Conservation (phyloP, 2,329 filamentous ascomycete species). For the Fusarium anguioides region DNA sequence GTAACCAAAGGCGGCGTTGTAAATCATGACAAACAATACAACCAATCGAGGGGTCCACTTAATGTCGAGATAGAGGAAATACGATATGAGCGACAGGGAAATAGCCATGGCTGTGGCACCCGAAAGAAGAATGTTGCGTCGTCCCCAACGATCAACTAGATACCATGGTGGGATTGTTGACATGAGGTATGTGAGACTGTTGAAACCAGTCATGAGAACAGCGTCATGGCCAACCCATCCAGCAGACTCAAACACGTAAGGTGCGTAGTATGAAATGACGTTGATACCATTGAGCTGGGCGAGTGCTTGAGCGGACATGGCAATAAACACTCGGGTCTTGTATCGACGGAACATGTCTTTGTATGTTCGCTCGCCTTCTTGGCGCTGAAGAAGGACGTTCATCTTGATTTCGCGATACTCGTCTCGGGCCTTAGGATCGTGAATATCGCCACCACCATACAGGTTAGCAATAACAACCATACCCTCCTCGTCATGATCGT, state of each 20-base stretch:
- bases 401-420: conserved; percentile 99
- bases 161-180: conserved; percentile 98
- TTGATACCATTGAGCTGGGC: conserved; percentile 99
- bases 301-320: conserved; percentile 96
- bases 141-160: conserved; percentile 90
- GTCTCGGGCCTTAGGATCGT: conserved; percentile 89
- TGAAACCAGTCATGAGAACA: conserved; percentile 97
- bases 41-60: conserved; percentile 82
- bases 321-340: conserved; percentile 92
- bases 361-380: conserved; percentile 94
- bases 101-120: conserved; percentile 91
- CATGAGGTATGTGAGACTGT: conserved; percentile 87
- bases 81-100: conserved; percentile 89
- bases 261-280: conserved; percentile 98
- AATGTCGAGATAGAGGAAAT: conserved; percentile 93
- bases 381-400: conserved; percentile 90
- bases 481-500: conserved; percentile 97
- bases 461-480: conserved; percentile 98
- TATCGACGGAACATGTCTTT: conserved; percentile 95
- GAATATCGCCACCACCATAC: conserved; percentile 94
- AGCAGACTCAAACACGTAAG: conserved; percentile 94
- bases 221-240: conserved; percentile 94
- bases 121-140: conserved; percentile 87
- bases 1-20: conserved; percentile 96
- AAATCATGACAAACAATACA: conserved; percentile 96